phyloP scores from a whole-genome alignment of 495 filamentous ascomycete genomes.

The Barbatosphaeria neglecta region DNA sequence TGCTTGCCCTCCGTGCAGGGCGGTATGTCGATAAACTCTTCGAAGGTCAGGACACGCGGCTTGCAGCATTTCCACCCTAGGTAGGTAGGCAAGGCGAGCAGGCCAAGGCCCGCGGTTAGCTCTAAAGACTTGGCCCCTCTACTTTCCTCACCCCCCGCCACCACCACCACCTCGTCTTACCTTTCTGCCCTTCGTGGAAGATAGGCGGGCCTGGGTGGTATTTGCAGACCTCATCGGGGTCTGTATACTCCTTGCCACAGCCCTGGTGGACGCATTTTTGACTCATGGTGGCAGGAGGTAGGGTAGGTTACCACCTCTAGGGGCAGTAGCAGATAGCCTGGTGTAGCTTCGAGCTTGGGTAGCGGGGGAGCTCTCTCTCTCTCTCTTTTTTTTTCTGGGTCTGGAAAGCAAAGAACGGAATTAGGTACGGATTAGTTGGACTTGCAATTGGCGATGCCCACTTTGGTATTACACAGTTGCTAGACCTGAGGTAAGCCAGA shows the following conservation, averaged over 20 bases:
- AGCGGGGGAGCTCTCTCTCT: neutral
- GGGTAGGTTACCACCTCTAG: neutral
- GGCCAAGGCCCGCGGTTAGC: no score
- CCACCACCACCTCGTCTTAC: conserved; percentile 37
- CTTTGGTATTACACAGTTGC: no score
- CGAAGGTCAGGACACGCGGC: conserved; percentile 92
- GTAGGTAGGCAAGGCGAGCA: no score
- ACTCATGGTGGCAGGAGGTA: conserved; percentile 42
- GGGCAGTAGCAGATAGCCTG: no score
- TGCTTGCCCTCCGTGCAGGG: conserved; percentile 93
- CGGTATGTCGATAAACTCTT: conserved; percentile 90
- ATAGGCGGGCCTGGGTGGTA: conserved; percentile 91
- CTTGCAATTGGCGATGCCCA: no score
- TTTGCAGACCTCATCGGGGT: conserved; percentile 72
- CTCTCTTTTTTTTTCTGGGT: neutral
- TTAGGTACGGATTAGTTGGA: no score
- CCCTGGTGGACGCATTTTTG: conserved; percentile 94
- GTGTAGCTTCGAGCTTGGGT: neutral
- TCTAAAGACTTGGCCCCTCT: no score
- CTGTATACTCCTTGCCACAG: conserved; percentile 79
- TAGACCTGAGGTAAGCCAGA: no score
- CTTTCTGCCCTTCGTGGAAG: conserved; percentile 99
- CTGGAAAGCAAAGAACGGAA: no score
- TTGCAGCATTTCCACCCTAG: conserved; percentile 99
- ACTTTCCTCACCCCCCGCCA: no score